Conservation (phyloP, 2,329 filamentous ascomycete genomes). For the Arthrobotrys sphaeroides region DNA sequence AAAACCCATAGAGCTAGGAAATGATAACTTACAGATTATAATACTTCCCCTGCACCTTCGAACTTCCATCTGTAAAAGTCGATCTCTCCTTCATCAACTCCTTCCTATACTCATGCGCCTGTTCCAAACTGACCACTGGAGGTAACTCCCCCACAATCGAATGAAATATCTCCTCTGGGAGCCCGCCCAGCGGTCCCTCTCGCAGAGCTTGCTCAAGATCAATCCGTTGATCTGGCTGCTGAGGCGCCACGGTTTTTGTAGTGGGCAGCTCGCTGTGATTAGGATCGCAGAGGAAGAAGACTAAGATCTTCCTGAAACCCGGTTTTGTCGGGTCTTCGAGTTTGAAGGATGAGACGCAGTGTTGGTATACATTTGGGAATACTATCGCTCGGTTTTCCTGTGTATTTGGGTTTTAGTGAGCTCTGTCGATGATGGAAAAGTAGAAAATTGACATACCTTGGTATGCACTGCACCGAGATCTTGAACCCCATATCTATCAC, state of each 20-base stretch:
- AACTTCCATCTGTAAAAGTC: constrained; percentile 14
- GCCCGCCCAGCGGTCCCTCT: background rate
- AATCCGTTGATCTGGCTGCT: background rate
- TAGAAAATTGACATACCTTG: constrained; percentile 7
- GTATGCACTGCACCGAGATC: constrained; percentile 29
- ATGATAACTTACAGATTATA: constrained; percentile 21
- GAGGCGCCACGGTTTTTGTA: background rate
- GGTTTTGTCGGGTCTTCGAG: constrained; percentile 31
- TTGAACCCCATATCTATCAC: constrained; percentile 8
- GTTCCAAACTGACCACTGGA: constrained; percentile 59
- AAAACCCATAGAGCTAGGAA: background rate
- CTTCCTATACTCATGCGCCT: constrained; percentile 61
- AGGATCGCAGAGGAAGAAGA: constrained; percentile 58
- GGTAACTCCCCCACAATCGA: constrained; percentile 46
- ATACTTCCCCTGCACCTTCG: background rate
- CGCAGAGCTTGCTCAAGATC: background rate
- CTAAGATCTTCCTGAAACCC: constrained; percentile 43
- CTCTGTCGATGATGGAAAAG: too few relatives aligned
- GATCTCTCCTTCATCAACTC: constrained; percentile 62
- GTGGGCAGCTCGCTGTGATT: background rate
- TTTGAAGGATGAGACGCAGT: constrained; percentile 49
- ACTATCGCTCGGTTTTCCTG: constrained; percentile 47
- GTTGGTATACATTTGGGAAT: constrained; percentile 49
- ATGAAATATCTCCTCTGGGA: constrained; percentile 50
- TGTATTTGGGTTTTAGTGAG: background rate